Evolutionary conservation across 225 moss, liverwort and hornwort genomes (phyloP).

Genomic region (Anthoceros angustus): DNA sequence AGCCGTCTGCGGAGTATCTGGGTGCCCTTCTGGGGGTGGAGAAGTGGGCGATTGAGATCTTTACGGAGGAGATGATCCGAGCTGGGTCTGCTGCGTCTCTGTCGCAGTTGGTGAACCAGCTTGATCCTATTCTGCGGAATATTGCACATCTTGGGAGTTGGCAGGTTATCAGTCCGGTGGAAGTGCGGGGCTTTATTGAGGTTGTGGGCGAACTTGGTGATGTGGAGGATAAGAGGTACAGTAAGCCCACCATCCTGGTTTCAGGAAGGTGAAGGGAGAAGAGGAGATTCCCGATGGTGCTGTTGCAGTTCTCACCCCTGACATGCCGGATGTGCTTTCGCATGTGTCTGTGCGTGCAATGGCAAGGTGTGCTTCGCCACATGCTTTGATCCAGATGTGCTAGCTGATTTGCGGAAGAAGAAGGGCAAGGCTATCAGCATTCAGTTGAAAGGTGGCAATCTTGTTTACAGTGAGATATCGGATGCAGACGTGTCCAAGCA

Average conservation of each 20-base stretch:
- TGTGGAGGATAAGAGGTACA: slow-evolving; percentile 70
- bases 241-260: slow-evolving; percentile 71
- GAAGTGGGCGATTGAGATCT: slow-evolving; percentile 74
- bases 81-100: slow-evolving; percentile 79
- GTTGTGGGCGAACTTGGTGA: slow-evolving; percentile 70
- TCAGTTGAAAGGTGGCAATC: slow-evolving; percentile 16
- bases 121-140: slow-evolving; percentile 80
- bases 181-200: slow-evolving; percentile 60
- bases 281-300: slow-evolving; percentile 93
- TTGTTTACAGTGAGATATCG: slow-evolving; percentile 42
- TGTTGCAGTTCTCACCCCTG: slow-evolving; percentile 77
- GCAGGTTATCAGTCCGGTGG: slow-evolving; percentile 95
- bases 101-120: slow-evolving; percentile 57
- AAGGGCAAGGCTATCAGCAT: slow-evolving; percentile 26
- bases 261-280: slow-evolving; percentile 82
- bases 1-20: slow-evolving; percentile 82
- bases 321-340: slow-evolving; percentile 93
- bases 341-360: slow-evolving; percentile 92
- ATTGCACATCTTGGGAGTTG: slow-evolving; percentile 95
- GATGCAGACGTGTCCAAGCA: slow-evolving; percentile 44
- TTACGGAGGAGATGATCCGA: slow-evolving; percentile 94
- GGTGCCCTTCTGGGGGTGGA: slow-evolving; percentile 76
- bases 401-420: slow-evolving; percentile 40
- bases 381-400: slow-evolving; percentile 68
- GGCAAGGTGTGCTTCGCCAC: slow-evolving; percentile 96